Evolutionary conservation across 768 basidiomycete species (phyloP), one percentile per base, ranked within the genome.

Genomic region (Tephrocybe sp.): DNA sequence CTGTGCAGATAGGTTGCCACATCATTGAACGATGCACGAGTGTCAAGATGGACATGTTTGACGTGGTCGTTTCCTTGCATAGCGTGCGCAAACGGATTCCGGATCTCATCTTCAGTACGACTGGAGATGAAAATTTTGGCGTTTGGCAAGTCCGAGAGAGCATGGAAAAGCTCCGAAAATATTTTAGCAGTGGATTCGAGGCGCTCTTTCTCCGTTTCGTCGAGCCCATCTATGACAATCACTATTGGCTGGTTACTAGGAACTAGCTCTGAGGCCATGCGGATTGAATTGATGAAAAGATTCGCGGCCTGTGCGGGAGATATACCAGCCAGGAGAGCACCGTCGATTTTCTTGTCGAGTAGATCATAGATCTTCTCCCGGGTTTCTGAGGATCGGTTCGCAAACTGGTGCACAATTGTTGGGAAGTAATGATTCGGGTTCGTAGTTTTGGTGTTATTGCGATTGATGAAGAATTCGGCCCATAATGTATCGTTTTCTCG

Each of bases 161-260:
- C 36, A 5, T 48, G n/a, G 18, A 57, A 57, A 5, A 57, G 24
- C n/a, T 27, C 24, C 5, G 56, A 51, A 26, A 61, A 56, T 28
- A 58, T 54, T 3, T 9, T 45, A 11, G 54, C 55, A 2, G 52
- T 57, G 19, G 44, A 31, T n/a, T 44, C 34, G 1, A 59, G 47
- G 18, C 37, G 49, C 3, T 19, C 27, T 24, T 19, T 41, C 24
- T 55, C 47, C 1, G 60, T 57, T 34, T 59, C 60, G 43, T 61
- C 60, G 11, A 61, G 43, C 9, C 53, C 60, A 16, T 61, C 58
- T 13, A 61, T 59, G 25, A 61, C 51, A 15, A 61, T 31, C 22
- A 57, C 55, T 3, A 57, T 52, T 5, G 58, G 58, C 5, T 38
- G 36, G 46, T 34, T 36, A 9, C 18, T 16, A 34, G 13, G 54